Percentiles rank a stretch among this genome's conserved stretches.
These are phyloP conservation scores for Leccinellum luteum DNA, from an alignment of 768 basidiomycete species.

Conservation along the genomic window DNA sequence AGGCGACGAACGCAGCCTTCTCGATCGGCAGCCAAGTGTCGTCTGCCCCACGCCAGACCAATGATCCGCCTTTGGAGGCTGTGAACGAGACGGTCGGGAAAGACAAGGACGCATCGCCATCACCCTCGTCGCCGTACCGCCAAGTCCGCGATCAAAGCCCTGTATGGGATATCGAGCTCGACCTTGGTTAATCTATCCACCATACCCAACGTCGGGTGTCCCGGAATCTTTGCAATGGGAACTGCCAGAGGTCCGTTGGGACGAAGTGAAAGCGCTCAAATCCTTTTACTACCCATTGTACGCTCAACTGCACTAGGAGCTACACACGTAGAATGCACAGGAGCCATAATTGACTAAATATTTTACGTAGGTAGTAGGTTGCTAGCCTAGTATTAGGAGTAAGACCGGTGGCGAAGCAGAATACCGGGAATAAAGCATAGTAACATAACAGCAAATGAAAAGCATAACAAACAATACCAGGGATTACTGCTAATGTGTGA, in stretches of 20 bases:
- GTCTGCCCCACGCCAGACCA: not conserved
- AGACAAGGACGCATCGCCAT: conserved; percentile 17
- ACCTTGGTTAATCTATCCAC: conserved; percentile 35
- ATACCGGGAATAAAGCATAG: conserved; percentile 1
- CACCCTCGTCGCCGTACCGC: conserved; percentile 3
- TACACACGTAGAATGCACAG: not conserved
- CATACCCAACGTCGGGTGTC: conserved; percentile 13
- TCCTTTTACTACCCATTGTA: no score
- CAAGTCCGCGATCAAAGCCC: conserved; percentile 51
- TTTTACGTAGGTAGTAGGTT: conserved; percentile 13
- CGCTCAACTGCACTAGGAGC: no score
- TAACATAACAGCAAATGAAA: not conserved
- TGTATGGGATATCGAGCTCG: conserved; percentile 72
- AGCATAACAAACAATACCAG: not conserved
- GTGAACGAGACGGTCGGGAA: conserved; percentile 16
- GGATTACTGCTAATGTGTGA: not conserved
- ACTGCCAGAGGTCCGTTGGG: no score
- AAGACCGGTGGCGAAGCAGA: not conserved
- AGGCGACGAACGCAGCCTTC: conserved; percentile 48
- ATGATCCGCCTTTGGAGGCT: not conserved
- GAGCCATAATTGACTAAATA: conserved; percentile 24
- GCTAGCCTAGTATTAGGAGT: conserved; percentile 5
- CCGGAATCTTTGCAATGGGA: no score
- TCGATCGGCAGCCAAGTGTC: conserved; percentile 29
- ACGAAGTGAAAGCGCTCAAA: no score